Evolutionary conservation across 75 land plant species (phyloP), one percentile per base, ranked within the genome.

Genomic region (Larix kaempferi): DNA sequence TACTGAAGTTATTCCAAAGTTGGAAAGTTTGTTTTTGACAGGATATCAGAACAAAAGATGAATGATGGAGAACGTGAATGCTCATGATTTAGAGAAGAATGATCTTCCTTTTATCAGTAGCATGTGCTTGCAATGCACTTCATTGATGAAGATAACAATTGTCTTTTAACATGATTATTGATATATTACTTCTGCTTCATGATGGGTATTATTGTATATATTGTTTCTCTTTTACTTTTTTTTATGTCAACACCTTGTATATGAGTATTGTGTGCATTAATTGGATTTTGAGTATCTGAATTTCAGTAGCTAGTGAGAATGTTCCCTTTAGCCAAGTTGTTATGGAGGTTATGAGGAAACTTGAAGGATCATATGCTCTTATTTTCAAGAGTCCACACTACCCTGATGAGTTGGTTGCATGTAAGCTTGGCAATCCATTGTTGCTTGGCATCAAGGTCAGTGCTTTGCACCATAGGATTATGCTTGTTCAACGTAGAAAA

Each of bases 331-430:
- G 90, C 80, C 91, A 96, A 77, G 96, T 96, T 80, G 94, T 96
- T 13, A 87, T 89, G 80, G 99, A 96, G 87, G 99, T 96, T 69
- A 94, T 96, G 97, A 84, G 97, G 76, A 96, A 96, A 80, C 89
- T 96, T 59, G 99, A 96, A 85, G 99, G 99, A 65, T 94, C 99
- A 13, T 96, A 94, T 92, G 99, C 99, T 4, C 93, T 96, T 19
- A 91, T 96, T 57, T 96, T 96, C 77, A 96, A 96, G 86, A 93
- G 96, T 74, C 80, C 90, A 23, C 94, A 96, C 73, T 96, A 96
- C 81, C 96, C 98, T 54, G 91, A 96, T 84, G 99, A 96, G 74
- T 82, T 96, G 77, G 90, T 96, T 77, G 96, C 99, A 12, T 96
- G 99, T 86, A 96, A 90, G 74, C 90, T 96, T 84, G 99, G 99